Percentiles rank a stretch among this genome's conserved stretches.
Conservation (phyloP, 306 rosid species). For the Rosa chinensis region DNA sequence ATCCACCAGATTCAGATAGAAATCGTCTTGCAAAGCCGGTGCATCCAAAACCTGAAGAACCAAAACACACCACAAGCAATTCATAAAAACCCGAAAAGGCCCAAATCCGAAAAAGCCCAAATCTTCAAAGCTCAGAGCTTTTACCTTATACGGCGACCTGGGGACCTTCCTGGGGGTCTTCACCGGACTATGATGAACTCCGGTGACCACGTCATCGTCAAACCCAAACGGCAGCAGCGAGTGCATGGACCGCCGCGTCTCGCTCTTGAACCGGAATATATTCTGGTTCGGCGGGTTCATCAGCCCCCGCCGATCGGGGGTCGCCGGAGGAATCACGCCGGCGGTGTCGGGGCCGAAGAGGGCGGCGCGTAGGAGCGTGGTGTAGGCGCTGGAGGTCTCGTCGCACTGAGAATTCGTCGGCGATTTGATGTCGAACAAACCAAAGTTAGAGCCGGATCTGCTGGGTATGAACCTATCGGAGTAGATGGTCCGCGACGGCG, state of each 20-base stretch:
- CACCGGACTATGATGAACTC: constrained; percentile 60
- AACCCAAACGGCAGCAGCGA: constrained; percentile 76
- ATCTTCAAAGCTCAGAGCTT: neutral
- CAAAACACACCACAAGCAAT: constrained; percentile 11
- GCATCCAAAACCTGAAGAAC: constrained; percentile 81
- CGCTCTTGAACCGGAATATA: constrained; percentile 88
- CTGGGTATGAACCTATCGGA: constrained; percentile 91
- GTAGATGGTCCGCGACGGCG: constrained; percentile 87
- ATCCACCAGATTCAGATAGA: constrained; percentile 93
- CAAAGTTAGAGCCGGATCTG: constrained; percentile 82
- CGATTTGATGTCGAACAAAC: constrained; percentile 50
- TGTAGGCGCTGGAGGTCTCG: constrained; percentile 62
- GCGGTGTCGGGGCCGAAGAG: constrained; percentile 69
- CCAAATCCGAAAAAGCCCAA: constrained; percentile 17
- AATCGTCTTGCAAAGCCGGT: constrained; percentile 96
- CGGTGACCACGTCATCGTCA: constrained; percentile 70
- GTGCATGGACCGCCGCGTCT: constrained; percentile 82
- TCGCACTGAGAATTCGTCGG: constrained; percentile 41
- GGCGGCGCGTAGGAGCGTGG: constrained; percentile 70
- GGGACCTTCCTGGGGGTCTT: constrained; percentile 91
- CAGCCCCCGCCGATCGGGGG: constrained; percentile 62
- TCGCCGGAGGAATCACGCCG: constrained; percentile 53
- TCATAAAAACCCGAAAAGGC: constrained; percentile 1
- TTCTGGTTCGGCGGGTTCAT: constrained; percentile 64
- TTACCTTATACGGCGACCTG: constrained; percentile 91